Percentiles rank a stretch among this genome's conserved stretches.
Conservation (phyloP, 352 stramenopile species). For the Peronospora farinosa region DNA sequence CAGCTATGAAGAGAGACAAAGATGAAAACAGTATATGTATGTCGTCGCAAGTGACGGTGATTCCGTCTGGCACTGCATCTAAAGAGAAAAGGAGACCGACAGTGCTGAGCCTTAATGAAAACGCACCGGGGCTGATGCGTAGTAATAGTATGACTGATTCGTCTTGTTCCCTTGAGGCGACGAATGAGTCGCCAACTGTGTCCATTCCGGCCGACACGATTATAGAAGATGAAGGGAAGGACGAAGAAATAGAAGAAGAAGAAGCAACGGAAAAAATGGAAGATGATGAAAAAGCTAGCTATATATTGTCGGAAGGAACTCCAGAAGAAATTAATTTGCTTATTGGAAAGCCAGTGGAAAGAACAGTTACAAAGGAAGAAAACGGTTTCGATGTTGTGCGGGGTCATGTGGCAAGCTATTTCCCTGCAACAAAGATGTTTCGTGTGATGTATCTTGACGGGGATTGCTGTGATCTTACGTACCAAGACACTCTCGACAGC, state of each 20-base stretch:
- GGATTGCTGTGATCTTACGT: conserved; percentile 49
- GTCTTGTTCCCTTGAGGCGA: conserved; percentile 1
- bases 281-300: conserved; percentile 19
- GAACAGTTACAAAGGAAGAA: conserved; percentile 26
- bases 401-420: conserved; percentile 60
- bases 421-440: conserved; percentile 72
- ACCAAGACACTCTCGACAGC: conserved; percentile 54
- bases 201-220: conserved; percentile 13
- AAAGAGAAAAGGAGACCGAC: conserved; percentile 19
- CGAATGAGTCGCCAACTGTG: conserved; percentile 16
- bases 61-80: conserved; percentile 1
- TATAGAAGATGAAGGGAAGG: conserved; percentile 13
- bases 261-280: conserved; percentile 19
- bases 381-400: conserved; percentile 30
- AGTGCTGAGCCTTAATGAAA: conserved; percentile 42
- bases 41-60: conserved; percentile 3
- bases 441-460: conserved; percentile 59
- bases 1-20: conserved; percentile 14
- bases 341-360: conserved; percentile 41
- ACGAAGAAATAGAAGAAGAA: conserved; percentile 16
- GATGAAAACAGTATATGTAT: conserved; percentile 15
- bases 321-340: conserved; percentile 42
- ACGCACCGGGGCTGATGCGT: conserved; percentile 26
- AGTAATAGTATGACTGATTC: conserved; percentile 15
- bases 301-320: conserved; percentile 9